These are phyloP conservation scores for Tulasnella sp. DNA, from an alignment of 768 basidiomycete species.

Conservation along the genomic window DNA sequence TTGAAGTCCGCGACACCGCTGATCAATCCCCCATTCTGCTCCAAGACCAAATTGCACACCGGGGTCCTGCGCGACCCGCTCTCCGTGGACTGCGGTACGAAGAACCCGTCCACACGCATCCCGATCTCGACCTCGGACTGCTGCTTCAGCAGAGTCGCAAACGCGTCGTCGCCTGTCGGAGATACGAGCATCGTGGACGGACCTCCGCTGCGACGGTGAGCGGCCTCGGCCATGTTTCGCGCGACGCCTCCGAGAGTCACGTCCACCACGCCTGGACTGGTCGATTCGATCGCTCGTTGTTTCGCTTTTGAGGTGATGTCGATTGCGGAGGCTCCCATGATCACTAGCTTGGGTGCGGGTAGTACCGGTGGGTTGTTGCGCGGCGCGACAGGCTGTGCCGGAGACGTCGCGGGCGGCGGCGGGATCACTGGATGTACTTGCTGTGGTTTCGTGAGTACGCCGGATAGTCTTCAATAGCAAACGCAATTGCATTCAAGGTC, in stretches of 20 bases:
- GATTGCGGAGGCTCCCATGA: constrained; percentile 80
- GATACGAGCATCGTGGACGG: constrained; percentile 52
- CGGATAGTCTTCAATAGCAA: background rate
- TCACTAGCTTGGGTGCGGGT: constrained; percentile 33
- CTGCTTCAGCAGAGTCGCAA: constrained; percentile 53
- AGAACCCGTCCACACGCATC: constrained; percentile 71
- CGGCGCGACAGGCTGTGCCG: background rate
- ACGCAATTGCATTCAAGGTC: background rate
- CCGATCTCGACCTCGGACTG: constrained; percentile 45
- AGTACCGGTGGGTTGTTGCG: background rate
- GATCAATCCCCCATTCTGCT: constrained; percentile 54
- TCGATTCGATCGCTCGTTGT: constrained; percentile 41
- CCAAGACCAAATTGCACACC: constrained; percentile 79
- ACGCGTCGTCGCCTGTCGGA: constrained; percentile 62
- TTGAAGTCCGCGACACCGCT: constrained; percentile 93
- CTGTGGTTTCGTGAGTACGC: background rate
- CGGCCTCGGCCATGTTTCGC: constrained; percentile 89
- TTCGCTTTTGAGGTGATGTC: constrained; percentile 61
- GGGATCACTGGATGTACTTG: constrained; percentile 4
- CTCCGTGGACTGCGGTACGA: constrained; percentile 23
- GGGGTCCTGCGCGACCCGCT: constrained; percentile 43
- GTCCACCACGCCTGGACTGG: constrained; percentile 63
- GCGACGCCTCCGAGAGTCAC: constrained; percentile 81
- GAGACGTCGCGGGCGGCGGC: background rate
- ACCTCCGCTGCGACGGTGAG: constrained; percentile 42